Percentiles rank a stretch among this genome's conserved stretches.
These are phyloP conservation scores for Chlorociboria aeruginascens DNA, from an alignment of 495 filamentous ascomycete genomes.

Conservation along the genomic window DNA sequence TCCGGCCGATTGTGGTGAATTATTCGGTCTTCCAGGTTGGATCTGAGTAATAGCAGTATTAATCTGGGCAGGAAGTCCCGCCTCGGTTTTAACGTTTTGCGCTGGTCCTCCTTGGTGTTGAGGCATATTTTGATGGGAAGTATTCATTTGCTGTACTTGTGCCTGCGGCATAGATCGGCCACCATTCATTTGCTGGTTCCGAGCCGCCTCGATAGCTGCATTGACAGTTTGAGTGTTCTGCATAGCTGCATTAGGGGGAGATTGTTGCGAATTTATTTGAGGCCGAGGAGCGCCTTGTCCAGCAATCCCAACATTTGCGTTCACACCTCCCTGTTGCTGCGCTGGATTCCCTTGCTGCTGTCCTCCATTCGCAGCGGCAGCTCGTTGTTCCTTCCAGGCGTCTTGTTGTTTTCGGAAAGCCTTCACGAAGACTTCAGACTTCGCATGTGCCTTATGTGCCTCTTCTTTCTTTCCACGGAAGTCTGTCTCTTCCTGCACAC, in stretches of 20 bases:
- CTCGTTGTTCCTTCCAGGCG: background rate
- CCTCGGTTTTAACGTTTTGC: slow-evolving; percentile 11
- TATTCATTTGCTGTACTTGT: slow-evolving; percentile 3
- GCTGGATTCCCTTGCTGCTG: slow-evolving; percentile 8
- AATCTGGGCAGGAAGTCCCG: slow-evolving; percentile 11
- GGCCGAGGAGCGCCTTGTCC: slow-evolving; percentile 13
- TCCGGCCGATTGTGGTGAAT: slow-evolving; percentile 20
- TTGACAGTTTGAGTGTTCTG: slow-evolving; percentile 28
- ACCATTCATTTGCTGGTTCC: slow-evolving; percentile 34
- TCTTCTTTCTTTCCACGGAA: slow-evolving; percentile 18
- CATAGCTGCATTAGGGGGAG: slow-evolving; percentile 12
- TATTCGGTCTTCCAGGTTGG: slow-evolving; percentile 22
- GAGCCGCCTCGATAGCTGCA: slow-evolving; percentile 40
- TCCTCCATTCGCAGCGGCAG: background rate
- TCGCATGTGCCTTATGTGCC: slow-evolving; percentile 9
- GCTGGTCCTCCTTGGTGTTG: slow-evolving; percentile 5
- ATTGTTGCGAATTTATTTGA: slow-evolving; percentile 13
- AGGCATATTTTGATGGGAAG: slow-evolving; percentile 6
- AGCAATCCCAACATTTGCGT: background rate
- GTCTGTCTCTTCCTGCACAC: slow-evolving; percentile 16
- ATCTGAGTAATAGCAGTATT: slow-evolving; percentile 19
- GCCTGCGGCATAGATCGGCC: slow-evolving; percentile 12
- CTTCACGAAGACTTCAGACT: slow-evolving; percentile 17
- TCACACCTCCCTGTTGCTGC: slow-evolving; percentile 3
- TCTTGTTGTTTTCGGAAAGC: slow-evolving; percentile 14